Conservation (phyloP, 1,284 basidiomycete species). For the Boletus semigastroideus region DNA sequence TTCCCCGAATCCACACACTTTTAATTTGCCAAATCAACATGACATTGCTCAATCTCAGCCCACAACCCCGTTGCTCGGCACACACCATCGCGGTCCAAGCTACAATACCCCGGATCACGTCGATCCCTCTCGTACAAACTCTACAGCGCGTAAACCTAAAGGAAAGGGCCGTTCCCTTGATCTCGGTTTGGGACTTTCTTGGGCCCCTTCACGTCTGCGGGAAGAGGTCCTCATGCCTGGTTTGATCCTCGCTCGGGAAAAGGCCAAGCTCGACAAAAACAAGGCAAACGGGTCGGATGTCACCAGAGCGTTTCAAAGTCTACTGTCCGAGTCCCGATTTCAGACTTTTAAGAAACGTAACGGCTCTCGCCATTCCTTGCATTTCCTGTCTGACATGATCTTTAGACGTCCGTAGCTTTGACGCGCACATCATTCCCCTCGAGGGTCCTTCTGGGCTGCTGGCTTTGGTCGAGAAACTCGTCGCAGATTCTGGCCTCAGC, state of each 20-base stretch:
- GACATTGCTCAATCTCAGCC: conserved; percentile 7
- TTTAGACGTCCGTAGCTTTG: conserved; percentile 65
- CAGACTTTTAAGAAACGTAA: conserved; percentile 68
- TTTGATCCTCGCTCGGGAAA: conserved; percentile 36
- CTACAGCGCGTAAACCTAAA: conserved; percentile 29
- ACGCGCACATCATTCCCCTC: conserved; percentile 70
- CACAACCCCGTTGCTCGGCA: conserved; percentile 13
- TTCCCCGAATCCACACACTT: conserved; percentile 31
- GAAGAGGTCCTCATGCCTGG: conserved; percentile 60
- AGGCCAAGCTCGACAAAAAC: conserved; percentile 31
- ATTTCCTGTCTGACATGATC: conserved; percentile 3
- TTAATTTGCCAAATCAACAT: conserved; percentile 19
- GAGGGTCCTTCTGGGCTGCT: conserved; percentile 70
- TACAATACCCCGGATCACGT: conserved; percentile 12
- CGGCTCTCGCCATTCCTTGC: conserved; percentile 24
- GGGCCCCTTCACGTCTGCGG: conserved; percentile 64
- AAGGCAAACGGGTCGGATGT: conserved; percentile 51
- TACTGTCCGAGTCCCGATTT: conserved; percentile 62
- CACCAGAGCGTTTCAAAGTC: conserved; percentile 59
- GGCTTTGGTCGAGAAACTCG: conserved; percentile 56
- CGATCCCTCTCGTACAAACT: conserved; percentile 5
- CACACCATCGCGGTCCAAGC: conserved; percentile 26
- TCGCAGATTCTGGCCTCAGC: conserved; percentile 46
- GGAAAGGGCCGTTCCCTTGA: conserved; percentile 67
- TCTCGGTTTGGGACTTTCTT: conserved; percentile 58